These are phyloP conservation scores for Colletotrichum shisoi DNA, from an alignment of 2,329 filamentous ascomycete species.

Conservation along the genomic window DNA sequence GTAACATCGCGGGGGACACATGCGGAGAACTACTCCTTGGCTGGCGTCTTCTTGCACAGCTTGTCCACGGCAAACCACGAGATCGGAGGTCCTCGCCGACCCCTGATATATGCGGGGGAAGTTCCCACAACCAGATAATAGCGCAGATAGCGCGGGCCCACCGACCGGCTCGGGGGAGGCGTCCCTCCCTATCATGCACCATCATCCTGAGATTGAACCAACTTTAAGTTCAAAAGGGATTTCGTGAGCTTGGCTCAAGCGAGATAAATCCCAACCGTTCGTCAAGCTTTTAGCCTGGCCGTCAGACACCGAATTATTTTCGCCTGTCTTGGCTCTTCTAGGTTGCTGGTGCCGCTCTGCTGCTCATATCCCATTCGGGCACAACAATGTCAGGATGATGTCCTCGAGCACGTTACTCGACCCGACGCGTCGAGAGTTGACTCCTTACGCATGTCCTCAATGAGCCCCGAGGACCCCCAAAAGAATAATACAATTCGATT, in stretches of 20 bases:
- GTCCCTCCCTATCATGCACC: conserved; percentile 32
- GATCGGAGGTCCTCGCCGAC: conserved; percentile 40
- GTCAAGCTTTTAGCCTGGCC: not conserved
- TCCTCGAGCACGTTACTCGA: not conserved
- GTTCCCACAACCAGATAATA: conserved; percentile 10
- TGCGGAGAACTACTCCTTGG: conserved; percentile 9
- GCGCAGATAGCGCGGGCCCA: conserved; percentile 32
- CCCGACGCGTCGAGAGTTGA: conserved; percentile 1
- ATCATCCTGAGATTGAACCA: conserved; percentile 13
- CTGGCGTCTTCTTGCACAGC: not conserved
- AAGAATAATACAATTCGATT: not conserved
- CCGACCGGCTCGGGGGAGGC: conserved; percentile 32
- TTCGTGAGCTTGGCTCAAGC: not conserved
- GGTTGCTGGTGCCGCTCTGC: not conserved
- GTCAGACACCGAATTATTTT: not conserved
- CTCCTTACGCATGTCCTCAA: conserved; percentile 3
- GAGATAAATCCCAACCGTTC: not conserved
- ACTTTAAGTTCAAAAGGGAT: not conserved
- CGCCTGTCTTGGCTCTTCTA: not conserved
- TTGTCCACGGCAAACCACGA: not conserved
- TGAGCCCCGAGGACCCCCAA: conserved; percentile 8
- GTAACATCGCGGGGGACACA: conserved; percentile 15
- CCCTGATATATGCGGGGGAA: conserved; percentile 30
- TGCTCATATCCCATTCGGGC: not conserved
- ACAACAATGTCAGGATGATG: conserved; percentile 18